These are phyloP conservation scores for Plasmodium sp. DNA, from an alignment of 169 alveolate species.

Conservation along the genomic window DNA sequence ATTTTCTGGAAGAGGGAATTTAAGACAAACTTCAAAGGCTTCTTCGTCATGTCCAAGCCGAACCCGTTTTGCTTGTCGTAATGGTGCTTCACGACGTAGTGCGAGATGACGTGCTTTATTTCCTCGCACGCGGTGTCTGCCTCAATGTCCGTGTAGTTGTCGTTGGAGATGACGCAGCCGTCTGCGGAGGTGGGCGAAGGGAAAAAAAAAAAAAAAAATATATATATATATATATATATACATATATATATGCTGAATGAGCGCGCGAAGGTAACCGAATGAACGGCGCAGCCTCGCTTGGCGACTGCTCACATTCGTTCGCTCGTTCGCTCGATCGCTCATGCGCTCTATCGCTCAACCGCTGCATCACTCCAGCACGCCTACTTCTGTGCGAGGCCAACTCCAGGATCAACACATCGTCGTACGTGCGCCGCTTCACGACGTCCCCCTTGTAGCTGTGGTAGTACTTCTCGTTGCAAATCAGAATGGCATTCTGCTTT, in stretches of 20 bases:
- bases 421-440: conserved; percentile 24
- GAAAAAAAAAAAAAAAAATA: background rate
- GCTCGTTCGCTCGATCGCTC: too few relatives aligned
- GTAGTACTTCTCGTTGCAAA: conserved; percentile 36
- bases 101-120: conserved; percentile 25
- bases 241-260: background rate
- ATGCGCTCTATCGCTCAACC: too few relatives aligned
- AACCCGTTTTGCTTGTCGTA: conserved; percentile 56
- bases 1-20: conserved; percentile 45
- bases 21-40: conserved; percentile 34
- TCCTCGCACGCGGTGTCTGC: background rate
- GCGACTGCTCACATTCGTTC: background rate
- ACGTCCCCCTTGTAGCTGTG: conserved; percentile 5
- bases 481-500: conserved; percentile 38
- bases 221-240: too few relatives aligned
- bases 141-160: conserved; percentile 28
- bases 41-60: conserved; percentile 40
- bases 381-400: conserved; percentile 41
- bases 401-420: conserved; percentile 39
- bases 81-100: conserved; percentile 41
- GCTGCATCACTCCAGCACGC: background rate
- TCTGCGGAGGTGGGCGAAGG: background rate
- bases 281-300: background rate
- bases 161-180: conserved; percentile 68
- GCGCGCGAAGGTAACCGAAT: background rate